These are phyloP conservation scores for Leccinum sublutescens DNA, from an alignment of 768 basidiomycete species.

Conservation along the genomic window DNA sequence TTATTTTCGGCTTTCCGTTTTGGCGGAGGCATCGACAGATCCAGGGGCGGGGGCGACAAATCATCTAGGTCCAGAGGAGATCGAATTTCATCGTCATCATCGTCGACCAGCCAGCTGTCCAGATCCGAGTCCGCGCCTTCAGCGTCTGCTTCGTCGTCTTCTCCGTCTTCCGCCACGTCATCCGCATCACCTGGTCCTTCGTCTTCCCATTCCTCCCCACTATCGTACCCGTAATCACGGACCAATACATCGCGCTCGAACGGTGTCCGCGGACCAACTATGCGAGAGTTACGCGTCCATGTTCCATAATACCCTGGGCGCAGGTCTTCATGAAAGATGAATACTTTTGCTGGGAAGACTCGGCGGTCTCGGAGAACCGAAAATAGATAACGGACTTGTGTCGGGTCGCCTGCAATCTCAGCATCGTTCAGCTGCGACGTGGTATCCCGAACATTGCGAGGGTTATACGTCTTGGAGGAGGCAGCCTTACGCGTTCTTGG, in stretches of 20 bases:
- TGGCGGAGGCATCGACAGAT: constrained; percentile 37
- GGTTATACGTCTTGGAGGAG: constrained; percentile 30
- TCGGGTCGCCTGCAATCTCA: constrained; percentile 70
- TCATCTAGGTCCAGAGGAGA: constrained; percentile 42
- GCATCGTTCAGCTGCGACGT: constrained; percentile 71
- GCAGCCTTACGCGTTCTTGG: constrained; percentile 16
- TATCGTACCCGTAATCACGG: constrained; percentile 91
- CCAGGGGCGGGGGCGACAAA: constrained; percentile 31
- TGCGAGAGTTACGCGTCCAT: constrained; percentile 79
- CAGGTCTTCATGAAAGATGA: constrained; percentile 80
- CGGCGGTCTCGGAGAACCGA: constrained; percentile 58
- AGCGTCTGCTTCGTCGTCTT: constrained; percentile 67
- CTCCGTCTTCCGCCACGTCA: constrained; percentile 61
- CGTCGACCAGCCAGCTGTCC: constrained; percentile 45
- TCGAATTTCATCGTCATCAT: constrained; percentile 74
- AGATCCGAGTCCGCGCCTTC: constrained; percentile 46
- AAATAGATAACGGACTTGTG: constrained; percentile 63
- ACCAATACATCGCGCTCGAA: constrained; percentile 73
- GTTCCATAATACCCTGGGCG: constrained; percentile 95
- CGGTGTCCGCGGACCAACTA: constrained; percentile 81
- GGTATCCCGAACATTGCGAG: constrained; percentile 46
- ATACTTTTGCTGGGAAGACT: constrained; percentile 69
- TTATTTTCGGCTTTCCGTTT: constrained; percentile 68
- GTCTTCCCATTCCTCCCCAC: constrained; percentile 95
- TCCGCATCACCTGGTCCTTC: constrained; percentile 75